A percentile compares a stretch with the other conserved stretches of the same genome.
Evolutionary conservation across 2,329 filamentous ascomycete species (phyloP).

Genomic region (Sclerotinia nivalis): DNA sequence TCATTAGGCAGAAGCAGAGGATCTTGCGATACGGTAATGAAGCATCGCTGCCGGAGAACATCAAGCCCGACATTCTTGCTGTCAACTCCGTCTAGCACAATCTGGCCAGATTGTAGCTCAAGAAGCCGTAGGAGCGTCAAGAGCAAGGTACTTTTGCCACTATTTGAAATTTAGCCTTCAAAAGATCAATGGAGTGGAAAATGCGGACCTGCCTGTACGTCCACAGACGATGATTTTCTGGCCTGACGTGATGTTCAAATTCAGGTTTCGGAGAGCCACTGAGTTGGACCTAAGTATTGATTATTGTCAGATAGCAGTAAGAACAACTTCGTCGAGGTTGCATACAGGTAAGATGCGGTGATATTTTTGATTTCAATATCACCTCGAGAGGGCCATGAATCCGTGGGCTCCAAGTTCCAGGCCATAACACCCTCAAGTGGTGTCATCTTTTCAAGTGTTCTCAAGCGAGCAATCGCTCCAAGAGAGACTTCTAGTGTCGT

Average conservation of each 20-base stretch:
- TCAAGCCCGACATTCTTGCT: constrained; percentile 5
- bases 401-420: constrained; percentile 22
- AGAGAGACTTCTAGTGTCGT: constrained; percentile 59
- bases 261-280: constrained; percentile 40
- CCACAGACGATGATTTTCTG: constrained; percentile 55
- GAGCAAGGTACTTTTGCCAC: constrained; percentile 19
- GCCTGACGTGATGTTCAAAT: constrained; percentile 49
- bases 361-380: constrained; percentile 41
- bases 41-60: constrained; percentile 1
- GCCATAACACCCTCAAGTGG: constrained; percentile 40
- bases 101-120: background rate
- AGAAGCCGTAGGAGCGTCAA: constrained; percentile 19
- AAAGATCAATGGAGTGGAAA: background rate
- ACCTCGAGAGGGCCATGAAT: constrained; percentile 43
- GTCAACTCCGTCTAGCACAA: constrained; percentile 9
- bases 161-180: background rate
- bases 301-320: background rate
- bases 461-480: constrained; percentile 57
- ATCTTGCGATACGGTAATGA: constrained; percentile 22
- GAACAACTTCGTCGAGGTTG: background rate
- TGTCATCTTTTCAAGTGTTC: constrained; percentile 50
- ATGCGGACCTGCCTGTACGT: constrained; percentile 49
- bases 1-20: constrained; percentile 12
- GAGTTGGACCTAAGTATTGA: background rate
- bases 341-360: constrained; percentile 39